These are phyloP conservation scores for Litsea cubeba DNA, from an alignment of 164 flowering plant species.

Conservation along the genomic window DNA sequence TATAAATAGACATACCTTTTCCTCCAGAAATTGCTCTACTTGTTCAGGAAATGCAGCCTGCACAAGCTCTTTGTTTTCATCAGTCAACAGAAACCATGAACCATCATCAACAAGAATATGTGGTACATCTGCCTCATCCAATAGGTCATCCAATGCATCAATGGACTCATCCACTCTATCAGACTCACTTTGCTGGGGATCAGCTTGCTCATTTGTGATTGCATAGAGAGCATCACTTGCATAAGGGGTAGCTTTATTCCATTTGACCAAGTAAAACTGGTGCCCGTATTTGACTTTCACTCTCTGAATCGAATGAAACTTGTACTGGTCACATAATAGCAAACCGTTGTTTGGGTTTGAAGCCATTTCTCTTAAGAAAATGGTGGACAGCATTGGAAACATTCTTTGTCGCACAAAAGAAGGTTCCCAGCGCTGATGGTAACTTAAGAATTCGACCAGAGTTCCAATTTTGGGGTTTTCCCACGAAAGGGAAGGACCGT, in stretches of 20 bases:
- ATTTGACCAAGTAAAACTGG: constrained; percentile 61
- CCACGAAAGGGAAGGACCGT: constrained; percentile 50
- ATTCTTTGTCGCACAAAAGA: constrained; percentile 67
- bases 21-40: constrained; percentile 44
- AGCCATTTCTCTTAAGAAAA: constrained; percentile 72
- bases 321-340: constrained; percentile 57
- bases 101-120: constrained; percentile 46
- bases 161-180: constrained; percentile 30
- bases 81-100: constrained; percentile 57
- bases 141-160: constrained; percentile 40
- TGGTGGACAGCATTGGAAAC: constrained; percentile 80
- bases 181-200: constrained; percentile 17
- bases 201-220: constrained; percentile 25
- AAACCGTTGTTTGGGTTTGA: constrained; percentile 28
- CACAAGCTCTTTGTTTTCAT: constrained; percentile 80
- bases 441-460: constrained; percentile 67
- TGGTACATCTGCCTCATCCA: constrained; percentile 42
- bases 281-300: constrained; percentile 66
- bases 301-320: constrained; percentile 69
- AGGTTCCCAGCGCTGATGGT: constrained; percentile 74
- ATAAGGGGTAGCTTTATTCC: constrained; percentile 51
- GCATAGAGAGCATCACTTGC: constrained; percentile 5
- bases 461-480: constrained; percentile 49
- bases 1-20: constrained; percentile 44
- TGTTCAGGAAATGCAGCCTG: constrained; percentile 67